phyloP scores from a whole-genome alignment of 352 stramenopile species.

The Phytopythium chamaehyphon region DNA sequence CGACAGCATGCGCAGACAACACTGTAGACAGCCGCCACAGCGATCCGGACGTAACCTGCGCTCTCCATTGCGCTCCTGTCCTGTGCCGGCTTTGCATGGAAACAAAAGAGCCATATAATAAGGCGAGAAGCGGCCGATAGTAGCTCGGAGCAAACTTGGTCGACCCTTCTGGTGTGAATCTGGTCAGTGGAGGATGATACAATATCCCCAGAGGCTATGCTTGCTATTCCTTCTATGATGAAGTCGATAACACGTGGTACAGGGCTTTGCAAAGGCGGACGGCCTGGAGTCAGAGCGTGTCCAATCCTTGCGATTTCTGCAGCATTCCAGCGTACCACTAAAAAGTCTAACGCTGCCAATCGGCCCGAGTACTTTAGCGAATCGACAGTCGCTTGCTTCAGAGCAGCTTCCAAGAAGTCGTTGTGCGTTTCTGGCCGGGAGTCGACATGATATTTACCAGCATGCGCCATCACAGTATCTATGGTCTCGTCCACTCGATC shows the following conservation, averaged over 20 bases:
- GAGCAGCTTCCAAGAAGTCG: conserved; percentile 23
- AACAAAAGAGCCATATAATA: conserved; percentile 64
- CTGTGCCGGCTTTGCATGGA: conserved; percentile 39
- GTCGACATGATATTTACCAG: conserved; percentile 32
- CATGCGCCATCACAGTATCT: conserved; percentile 25
- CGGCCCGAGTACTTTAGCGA: conserved; percentile 45
- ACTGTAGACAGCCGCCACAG: conserved; percentile 67
- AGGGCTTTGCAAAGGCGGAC: conserved; percentile 29
- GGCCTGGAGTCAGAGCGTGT: conserved; percentile 2
- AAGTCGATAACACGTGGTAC: conserved; percentile 55
- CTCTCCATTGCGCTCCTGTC: conserved; percentile 26
- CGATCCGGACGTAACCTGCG: conserved; percentile 57
- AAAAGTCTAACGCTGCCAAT: conserved; percentile 52
- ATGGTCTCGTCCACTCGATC: conserved; percentile 49
- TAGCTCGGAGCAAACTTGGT: conserved; percentile 67
- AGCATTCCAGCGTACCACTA: conserved; percentile 44
- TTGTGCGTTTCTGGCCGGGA: conserved; percentile 40
- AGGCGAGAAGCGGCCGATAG: conserved; percentile 44
- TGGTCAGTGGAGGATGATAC: conserved; percentile 43
- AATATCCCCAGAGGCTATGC: conserved; percentile 50
- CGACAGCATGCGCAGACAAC: conserved; percentile 61
- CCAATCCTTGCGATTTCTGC: background rate
- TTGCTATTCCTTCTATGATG: conserved; percentile 49
- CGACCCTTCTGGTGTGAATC: conserved; percentile 50
- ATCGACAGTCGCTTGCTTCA: conserved; percentile 38